Evolutionary conservation across 2,329 filamentous ascomycete species (phyloP), one percentile per base, ranked within the genome.

Genomic region (Clathrospora elynae): DNA sequence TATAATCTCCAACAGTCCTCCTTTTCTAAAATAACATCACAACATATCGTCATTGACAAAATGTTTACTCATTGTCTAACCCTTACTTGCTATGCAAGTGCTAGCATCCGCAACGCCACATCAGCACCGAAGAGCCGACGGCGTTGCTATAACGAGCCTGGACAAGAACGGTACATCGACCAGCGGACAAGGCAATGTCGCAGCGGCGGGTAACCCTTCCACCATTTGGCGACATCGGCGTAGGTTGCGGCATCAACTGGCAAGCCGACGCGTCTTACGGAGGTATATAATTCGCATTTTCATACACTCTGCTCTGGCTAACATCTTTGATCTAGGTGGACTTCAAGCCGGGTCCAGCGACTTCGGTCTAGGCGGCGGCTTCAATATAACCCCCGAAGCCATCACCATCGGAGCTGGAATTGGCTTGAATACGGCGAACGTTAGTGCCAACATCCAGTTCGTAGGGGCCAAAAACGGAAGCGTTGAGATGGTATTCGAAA

Each of bases 171-270:
- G 29, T 16, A 52, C 30, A 14, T 42, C 42, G 3, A 50, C 46
- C 7, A 24, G 30, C 12, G 49, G 49, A 5, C n/a, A 3, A 8
- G 49, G 38, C 12, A 46, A 44, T 23, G 39, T 46, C 17, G 49
- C 49, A 10, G 46, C 49, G 1, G 42, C 42, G 3, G 49, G 49
- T 10, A 35, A n/a, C 6, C 13, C 24, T 50, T 7, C 19, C 35
- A 8, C 38, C 46, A n/a, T 53, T 53, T 12, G 46, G 46, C 19
- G 38, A 34, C 5, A 49, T 52, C 16, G 46, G 46, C 13, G 16
- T 42, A 41, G 48, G 49, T 10, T 51, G 49, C 13, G 45, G 49
- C 18, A 31, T 51, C 12, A 46, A 51, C 10, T 51, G 49, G 49
- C 19, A 45, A 22, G 20, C 26, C 10, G 37, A 39, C 9, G 28